Evolutionary conservation across 2,329 filamentous ascomycete genomes (phyloP).

Genomic region (Alternaria ethzedia): DNA sequence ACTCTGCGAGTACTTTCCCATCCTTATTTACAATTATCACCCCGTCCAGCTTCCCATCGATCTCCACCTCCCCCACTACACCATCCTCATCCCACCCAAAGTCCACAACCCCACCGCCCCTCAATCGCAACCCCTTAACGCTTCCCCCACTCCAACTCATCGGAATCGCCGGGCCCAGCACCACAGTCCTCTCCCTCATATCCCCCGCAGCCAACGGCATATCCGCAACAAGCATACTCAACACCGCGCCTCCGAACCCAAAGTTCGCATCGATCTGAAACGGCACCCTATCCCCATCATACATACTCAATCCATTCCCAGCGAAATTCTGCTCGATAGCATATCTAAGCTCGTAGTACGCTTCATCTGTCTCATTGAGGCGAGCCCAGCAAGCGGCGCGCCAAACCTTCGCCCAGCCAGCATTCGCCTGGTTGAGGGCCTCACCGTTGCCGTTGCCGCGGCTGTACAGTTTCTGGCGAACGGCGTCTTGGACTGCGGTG

Average conservation of each 20-base stretch:
- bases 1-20: no score
- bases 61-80: slow-evolving; percentile 32
- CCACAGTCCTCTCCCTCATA: slow-evolving; percentile 42
- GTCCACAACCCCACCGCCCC: slow-evolving; percentile 53
- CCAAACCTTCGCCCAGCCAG: slow-evolving; percentile 67
- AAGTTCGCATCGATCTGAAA: slow-evolving; percentile 69
- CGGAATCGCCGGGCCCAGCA: slow-evolving; percentile 59
- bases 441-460: slow-evolving; percentile 55
- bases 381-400: slow-evolving; percentile 63
- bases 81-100: slow-evolving; percentile 54
- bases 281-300: slow-evolving; percentile 53
- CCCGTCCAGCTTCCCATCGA: not conserved
- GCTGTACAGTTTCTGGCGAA: slow-evolving; percentile 54
- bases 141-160: slow-evolving; percentile 52
- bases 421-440: slow-evolving; percentile 54
- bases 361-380: slow-evolving; percentile 58
- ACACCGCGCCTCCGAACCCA: slow-evolving; percentile 61
- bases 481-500: slow-evolving; percentile 53
- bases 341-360: slow-evolving; percentile 58
- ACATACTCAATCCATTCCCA: slow-evolving; percentile 60
- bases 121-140: slow-evolving; percentile 54
- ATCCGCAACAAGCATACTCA: slow-evolving; percentile 62
- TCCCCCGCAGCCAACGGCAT: slow-evolving; percentile 41
- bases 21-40: slow-evolving; percentile 24
- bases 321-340: slow-evolving; percentile 60